Percentiles rank a stretch among this genome's conserved stretches.
Conservation (phyloP, 768 basidiomycete genomes). For the Rickenella mellea region DNA sequence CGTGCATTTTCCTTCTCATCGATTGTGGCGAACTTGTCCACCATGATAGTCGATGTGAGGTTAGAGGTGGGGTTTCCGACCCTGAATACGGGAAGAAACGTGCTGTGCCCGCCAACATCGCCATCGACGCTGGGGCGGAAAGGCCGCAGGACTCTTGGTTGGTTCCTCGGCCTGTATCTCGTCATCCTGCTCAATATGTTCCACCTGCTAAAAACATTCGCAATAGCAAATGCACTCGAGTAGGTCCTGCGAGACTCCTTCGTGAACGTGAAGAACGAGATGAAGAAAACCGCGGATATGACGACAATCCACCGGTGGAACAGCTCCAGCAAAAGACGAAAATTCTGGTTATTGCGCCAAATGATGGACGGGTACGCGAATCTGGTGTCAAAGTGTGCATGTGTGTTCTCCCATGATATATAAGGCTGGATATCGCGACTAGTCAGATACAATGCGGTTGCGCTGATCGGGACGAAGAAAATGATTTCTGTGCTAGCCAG, state of each 20-base stretch:
- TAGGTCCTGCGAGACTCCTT: background rate
- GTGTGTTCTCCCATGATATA: conserved; percentile 21
- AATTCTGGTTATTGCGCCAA: conserved; percentile 1
- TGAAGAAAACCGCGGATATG: background rate
- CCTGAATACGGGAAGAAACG: too few species aligned
- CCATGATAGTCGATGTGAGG: too few species aligned
- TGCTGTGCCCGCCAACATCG: too few species aligned
- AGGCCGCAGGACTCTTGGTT: too few species aligned
- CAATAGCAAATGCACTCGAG: background rate
- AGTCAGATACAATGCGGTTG: conserved; percentile 11
- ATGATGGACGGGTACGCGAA: conserved; percentile 12
- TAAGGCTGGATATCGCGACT: conserved; percentile 13
- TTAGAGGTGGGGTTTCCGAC: too few species aligned
- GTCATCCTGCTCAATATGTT: too few species aligned
- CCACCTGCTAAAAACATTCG: too few species aligned
- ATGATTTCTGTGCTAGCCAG: conserved; percentile 7
- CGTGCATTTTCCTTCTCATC: too few species aligned
- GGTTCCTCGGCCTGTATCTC: too few species aligned
- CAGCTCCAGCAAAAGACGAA: conserved; percentile 1
- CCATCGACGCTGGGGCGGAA: too few species aligned
- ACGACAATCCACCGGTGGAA: background rate
- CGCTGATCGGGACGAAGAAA: conserved; percentile 11
- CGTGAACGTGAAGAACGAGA: background rate
- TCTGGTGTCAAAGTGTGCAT: conserved; percentile 18
- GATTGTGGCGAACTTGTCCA: too few species aligned